Evolutionary conservation across 345 rosid genomes (phyloP), one percentile per base, ranked within the genome.

Genomic region (Lumnitzera racemosa): DNA sequence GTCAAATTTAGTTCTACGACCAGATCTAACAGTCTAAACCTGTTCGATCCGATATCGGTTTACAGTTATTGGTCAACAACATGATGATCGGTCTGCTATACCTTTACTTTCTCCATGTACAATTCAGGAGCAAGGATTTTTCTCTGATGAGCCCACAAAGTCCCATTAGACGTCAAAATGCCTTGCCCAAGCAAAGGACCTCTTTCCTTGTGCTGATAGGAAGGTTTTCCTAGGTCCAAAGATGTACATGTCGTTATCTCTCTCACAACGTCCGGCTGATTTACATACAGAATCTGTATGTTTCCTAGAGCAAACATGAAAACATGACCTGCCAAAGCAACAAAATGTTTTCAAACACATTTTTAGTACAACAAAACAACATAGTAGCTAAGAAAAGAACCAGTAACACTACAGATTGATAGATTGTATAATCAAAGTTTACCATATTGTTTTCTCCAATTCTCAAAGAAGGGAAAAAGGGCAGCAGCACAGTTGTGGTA

Each of bases 151-250:
- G 76, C 56, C 83, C 87, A 81, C 15, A 53, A 8, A 14, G 70
- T 24, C 10, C 83, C 83, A 69, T 79, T 81, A 2, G 87, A 76
- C 41, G 87, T 72, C 12, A 81, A 57, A 64, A 81, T 68, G n/a
- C 87, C 87, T 6, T 70, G 76, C 13, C 87, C 83, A 51, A 81
- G 74, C 63, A 81, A 59, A 48, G 87, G 53, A 50, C 83, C 87
- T 5, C 65, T 50, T 36, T 76, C 81, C 51, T 67, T 70, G 3
- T 74, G 79, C 52, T 72, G 83, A 49, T 76, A 74, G 3, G 78
- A 62, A 15, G 81, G 81, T 69, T 81, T 81, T 29, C 83, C 86
- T 43, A 81, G 51, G 54, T 68, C 81, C 55, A 78, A 66, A 25
- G 78, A 70, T 47, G 76, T 73, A 62, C 80, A 75, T 4, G 78